phyloP scores from a whole-genome alignment of 1,284 basidiomycete species.

The Marasmius tenuissimus region DNA sequence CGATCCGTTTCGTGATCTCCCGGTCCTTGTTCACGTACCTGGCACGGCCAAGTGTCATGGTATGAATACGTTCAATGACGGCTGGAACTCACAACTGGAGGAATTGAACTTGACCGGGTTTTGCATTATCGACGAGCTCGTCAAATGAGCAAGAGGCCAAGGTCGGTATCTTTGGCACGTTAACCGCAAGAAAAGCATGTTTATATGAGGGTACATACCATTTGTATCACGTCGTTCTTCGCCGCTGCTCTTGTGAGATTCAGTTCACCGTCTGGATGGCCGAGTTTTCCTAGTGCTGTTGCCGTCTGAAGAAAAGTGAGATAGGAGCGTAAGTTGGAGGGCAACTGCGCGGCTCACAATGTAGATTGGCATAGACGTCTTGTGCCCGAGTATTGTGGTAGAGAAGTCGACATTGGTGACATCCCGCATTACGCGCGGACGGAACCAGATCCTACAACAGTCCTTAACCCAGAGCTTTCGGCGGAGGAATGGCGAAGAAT shows the following conservation, averaged over 20 bases:
- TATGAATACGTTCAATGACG: background rate
- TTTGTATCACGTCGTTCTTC: conserved; percentile 81
- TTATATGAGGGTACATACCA: conserved; percentile 51
- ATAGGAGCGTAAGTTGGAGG: background rate
- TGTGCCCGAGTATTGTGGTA: conserved; percentile 76
- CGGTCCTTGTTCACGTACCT: conserved; percentile 88
- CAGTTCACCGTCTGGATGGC: conserved; percentile 91
- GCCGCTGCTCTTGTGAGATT: conserved; percentile 85
- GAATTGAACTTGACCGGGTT: conserved; percentile 76
- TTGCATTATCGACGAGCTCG: conserved; percentile 81
- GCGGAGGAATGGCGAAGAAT: conserved; percentile 8
- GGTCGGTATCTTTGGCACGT: conserved; percentile 71
- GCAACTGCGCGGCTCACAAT: conserved; percentile 42
- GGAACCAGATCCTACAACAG: conserved; percentile 83
- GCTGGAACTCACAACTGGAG: conserved; percentile 61
- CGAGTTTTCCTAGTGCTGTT: conserved; percentile 86
- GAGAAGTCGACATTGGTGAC: conserved; percentile 83
- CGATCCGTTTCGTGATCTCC: conserved; percentile 77
- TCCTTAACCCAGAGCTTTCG: background rate
- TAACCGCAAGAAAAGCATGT: conserved; percentile 1
- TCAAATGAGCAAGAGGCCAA: conserved; percentile 89
- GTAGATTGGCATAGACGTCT: conserved; percentile 79
- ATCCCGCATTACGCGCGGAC: conserved; percentile 84
- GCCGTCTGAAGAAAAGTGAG: conserved; percentile 49
- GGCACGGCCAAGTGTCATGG: background rate